phyloP scores from a whole-genome alignment of 129 eudicot genomes.

The Centrapalus pauciflorus region DNA sequence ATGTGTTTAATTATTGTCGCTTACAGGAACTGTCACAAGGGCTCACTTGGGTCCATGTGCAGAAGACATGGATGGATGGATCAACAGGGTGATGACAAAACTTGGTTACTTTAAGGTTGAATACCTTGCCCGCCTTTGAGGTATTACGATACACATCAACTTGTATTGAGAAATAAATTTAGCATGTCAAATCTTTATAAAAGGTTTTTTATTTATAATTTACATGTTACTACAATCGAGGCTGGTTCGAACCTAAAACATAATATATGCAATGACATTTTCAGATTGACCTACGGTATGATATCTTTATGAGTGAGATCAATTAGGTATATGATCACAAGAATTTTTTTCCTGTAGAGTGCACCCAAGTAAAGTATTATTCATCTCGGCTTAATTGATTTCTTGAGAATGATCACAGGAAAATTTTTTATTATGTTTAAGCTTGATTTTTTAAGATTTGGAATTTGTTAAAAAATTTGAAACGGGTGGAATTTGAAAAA shows the following conservation, averaged over 20 bases:
- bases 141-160: not conserved
- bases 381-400: too few species aligned
- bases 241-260: too few species aligned
- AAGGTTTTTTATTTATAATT: slow-evolving; percentile 10
- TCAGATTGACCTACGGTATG: not conserved
- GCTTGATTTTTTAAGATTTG: too few species aligned
- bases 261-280: not conserved
- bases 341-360: too few species aligned
- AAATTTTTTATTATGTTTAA: too few species aligned
- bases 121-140: slow-evolving; percentile 17
- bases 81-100: slow-evolving; percentile 28
- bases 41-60: slow-evolving; percentile 73
- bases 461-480: too few species aligned
- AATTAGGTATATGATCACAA: too few species aligned
- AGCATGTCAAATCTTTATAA: slow-evolving; percentile 14
- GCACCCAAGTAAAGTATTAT: too few species aligned
- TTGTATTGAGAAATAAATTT: slow-evolving; percentile 7
- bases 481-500: too few species aligned
- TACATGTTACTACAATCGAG: too few species aligned
- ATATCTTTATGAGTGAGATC: too few species aligned
- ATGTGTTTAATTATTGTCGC: not conserved
- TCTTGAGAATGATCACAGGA: too few species aligned
- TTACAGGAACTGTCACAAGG: slow-evolving; percentile 53
- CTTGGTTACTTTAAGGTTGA: slow-evolving; percentile 44
- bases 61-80: slow-evolving; percentile 74